These are phyloP conservation scores for Noccaea bulbosa DNA, from an alignment of 345 rosid genomes.

Conservation along the genomic window DNA sequence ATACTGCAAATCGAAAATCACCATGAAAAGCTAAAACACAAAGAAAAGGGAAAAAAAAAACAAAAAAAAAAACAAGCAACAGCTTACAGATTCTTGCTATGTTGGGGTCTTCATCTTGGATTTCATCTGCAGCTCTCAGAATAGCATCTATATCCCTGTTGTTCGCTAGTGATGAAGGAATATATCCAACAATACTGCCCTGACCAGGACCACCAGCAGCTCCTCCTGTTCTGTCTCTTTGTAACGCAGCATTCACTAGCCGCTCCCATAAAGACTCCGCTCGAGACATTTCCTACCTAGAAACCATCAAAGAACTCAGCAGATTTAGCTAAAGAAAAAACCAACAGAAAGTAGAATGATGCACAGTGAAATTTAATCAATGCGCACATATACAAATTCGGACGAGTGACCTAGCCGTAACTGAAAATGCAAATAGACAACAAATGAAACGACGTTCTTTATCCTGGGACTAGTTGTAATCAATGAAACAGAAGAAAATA, in stretches of 20 bases:
- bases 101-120: conserved; percentile 89
- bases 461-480: conserved; percentile 1
- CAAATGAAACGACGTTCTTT: neutral
- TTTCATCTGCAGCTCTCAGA: conserved; percentile 93
- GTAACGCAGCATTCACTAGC: conserved; percentile 79
- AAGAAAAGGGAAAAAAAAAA: neutral
- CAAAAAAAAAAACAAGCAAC: neutral
- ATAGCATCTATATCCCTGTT: conserved; percentile 88
- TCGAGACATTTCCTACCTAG: conserved; percentile 65
- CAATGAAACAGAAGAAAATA: neutral
- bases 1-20: conserved; percentile 59
- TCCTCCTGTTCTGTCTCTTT: conserved; percentile 67
- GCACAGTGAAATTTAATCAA: neutral
- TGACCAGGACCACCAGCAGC: conserved; percentile 56
- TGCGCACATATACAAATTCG: conserved; percentile 1
- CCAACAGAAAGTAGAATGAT: conserved; percentile 10
- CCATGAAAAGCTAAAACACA: neutral
- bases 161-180: conserved; percentile 86
- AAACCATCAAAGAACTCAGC: conserved; percentile 11
- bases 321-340: conserved; percentile 1
- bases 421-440: conserved; percentile 6
- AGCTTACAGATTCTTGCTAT: conserved; percentile 80
- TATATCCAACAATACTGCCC: conserved; percentile 74
- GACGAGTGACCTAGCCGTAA: conserved; percentile 34
- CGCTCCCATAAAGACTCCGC: conserved; percentile 87